Evolutionary conservation across 2,329 filamentous ascomycete species (phyloP).

Genomic region (Chaetomium strumarium): DNA sequence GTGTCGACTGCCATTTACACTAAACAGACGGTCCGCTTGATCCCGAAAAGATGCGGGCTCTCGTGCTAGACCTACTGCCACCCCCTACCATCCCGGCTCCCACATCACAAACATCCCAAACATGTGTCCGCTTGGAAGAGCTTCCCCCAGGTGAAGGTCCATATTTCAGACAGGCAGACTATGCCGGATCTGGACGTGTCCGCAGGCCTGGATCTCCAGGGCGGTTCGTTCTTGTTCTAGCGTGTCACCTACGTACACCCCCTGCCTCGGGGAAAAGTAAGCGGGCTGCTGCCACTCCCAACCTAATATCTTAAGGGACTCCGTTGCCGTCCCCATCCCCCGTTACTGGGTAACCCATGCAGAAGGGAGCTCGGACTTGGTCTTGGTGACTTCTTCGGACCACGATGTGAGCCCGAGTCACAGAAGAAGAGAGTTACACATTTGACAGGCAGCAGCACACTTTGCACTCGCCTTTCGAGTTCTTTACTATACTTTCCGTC

Average conservation of each 20-base stretch:
- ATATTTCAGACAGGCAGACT: constrained; percentile 11
- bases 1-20: background rate
- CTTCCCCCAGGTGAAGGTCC: background rate
- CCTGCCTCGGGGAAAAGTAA: background rate
- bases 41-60: background rate
- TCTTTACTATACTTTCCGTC: background rate
- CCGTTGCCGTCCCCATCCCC: background rate
- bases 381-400: constrained; percentile 1
- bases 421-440: background rate
- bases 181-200: constrained; percentile 18
- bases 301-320: too few relatives aligned
- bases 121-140: constrained; percentile 5
- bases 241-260: constrained; percentile 10
- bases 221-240: background rate
- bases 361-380: background rate
- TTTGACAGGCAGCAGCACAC: background rate
- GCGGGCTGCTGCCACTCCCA: background rate
- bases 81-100: background rate
- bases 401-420: background rate
- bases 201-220: constrained; percentile 11
- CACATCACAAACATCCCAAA: background rate
- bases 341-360: constrained; percentile 2
- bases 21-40: background rate
- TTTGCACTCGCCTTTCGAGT: background rate
- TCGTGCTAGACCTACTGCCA: too few relatives aligned